phyloP scores from a whole-genome alignment of 2,329 filamentous ascomycete genomes.

The Herpotrichia juniperi region DNA sequence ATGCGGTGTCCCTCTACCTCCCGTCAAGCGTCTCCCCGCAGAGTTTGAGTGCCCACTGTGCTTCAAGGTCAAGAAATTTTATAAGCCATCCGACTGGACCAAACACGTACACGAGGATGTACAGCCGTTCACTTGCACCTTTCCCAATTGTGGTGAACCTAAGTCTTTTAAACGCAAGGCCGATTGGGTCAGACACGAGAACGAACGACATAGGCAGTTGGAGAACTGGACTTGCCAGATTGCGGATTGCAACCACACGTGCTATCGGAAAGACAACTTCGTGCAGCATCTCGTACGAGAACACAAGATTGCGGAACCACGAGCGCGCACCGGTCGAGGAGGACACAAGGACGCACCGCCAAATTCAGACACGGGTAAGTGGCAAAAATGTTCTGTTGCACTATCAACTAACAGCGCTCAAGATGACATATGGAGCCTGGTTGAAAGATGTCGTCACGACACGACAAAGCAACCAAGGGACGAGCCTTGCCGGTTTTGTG shows the following conservation, averaged over 20 bases:
- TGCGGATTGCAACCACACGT: conserved; percentile 79
- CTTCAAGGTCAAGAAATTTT: conserved; percentile 82
- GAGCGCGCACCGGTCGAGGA: conserved; percentile 68
- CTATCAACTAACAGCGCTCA: conserved; percentile 16
- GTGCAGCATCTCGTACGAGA: conserved; percentile 90
- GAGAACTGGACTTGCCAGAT: conserved; percentile 91
- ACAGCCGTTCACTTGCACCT: conserved; percentile 92
- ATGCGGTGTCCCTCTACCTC: conserved; percentile 79
- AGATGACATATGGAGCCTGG: conserved; percentile 76
- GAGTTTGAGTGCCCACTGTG: conserved; percentile 91
- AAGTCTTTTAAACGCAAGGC: conserved; percentile 96
- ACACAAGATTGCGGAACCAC: conserved; percentile 85
- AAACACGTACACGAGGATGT: conserved; percentile 96
- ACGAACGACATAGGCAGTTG: conserved; percentile 85
- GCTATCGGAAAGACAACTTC: conserved; percentile 91
- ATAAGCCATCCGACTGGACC: conserved; percentile 94
- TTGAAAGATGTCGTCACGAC: conserved; percentile 77
- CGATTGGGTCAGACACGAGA: conserved; percentile 94
- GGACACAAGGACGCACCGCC: conserved; percentile 39
- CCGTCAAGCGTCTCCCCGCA: conserved; percentile 76
- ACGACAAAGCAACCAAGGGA: conserved; percentile 70
- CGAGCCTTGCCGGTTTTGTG: conserved; percentile 88
- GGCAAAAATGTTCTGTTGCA: background rate
- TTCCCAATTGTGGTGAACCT: conserved; percentile 78
- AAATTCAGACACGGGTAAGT: conserved; percentile 33